Evolutionary conservation across 176 grass and related monocot species (phyloP).

Genomic region (Cenchrus americanus): DNA sequence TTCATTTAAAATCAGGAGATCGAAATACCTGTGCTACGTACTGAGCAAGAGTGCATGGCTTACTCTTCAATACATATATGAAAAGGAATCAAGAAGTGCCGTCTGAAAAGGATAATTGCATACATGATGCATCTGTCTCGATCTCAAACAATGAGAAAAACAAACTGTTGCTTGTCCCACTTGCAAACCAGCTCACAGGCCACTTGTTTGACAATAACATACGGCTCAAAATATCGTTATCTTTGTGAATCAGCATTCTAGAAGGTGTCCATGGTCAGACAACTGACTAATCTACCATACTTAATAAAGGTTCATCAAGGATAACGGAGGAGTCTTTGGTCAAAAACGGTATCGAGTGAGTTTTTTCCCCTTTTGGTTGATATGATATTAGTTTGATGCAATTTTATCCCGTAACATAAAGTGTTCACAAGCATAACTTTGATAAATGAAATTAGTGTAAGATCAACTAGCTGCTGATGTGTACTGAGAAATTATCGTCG

Average conservation of each 20-base stretch:
- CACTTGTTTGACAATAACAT: conserved; percentile 7
- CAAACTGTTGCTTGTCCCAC: neutral
- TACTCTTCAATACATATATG: neutral
- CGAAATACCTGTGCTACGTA: neutral
- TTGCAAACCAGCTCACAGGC: neutral
- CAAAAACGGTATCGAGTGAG: neutral
- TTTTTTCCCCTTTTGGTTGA: neutral
- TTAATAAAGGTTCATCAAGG: neutral
- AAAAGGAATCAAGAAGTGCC: neutral
- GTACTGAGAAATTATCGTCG: neutral
- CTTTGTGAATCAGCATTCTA: neutral
- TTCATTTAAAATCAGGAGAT: neutral
- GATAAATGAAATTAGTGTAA: neutral
- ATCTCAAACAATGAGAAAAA: neutral
- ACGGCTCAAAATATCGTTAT: neutral
- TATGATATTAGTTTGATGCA: neutral
- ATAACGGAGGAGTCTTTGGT: neutral
- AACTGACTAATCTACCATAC: neutral
- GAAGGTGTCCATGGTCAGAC: neutral
- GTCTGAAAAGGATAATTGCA: neutral
- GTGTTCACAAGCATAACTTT: neutral
- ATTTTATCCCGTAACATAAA: neutral
- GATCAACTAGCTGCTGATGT: neutral
- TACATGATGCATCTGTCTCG: neutral
- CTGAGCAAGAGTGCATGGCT: neutral